A percentile compares a stretch with the other conserved stretches of the same genome.
Conservation (phyloP, 2,329 filamentous ascomycete species). For the Escovopsis weberi region DNA sequence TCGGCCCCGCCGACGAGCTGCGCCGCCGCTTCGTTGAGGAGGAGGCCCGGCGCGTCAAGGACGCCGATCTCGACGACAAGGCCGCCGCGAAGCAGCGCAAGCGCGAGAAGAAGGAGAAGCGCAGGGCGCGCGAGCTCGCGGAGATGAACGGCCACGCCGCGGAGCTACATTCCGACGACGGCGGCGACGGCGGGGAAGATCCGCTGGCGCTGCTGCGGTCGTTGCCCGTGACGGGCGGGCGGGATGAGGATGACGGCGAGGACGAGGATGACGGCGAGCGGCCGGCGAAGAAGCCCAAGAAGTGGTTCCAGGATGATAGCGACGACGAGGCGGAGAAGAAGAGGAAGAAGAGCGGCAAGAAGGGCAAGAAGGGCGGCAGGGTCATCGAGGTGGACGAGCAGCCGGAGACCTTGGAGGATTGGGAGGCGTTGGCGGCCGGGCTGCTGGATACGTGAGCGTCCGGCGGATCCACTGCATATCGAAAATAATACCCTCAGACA, state of each 20-base stretch:
- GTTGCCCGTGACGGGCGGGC: constrained; percentile 33
- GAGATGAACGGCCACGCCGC: constrained; percentile 12
- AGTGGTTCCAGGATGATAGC: constrained; percentile 62
- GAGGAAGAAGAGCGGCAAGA: constrained; percentile 24
- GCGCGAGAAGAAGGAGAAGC: constrained; percentile 59
- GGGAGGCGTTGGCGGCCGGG: constrained; percentile 62
- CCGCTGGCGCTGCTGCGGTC: constrained; percentile 44
- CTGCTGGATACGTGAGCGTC: constrained; percentile 38
- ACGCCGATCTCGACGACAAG: constrained; percentile 75
- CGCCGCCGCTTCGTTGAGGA: constrained; percentile 62
- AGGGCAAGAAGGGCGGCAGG: constrained; percentile 33
- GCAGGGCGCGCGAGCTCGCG: constrained; percentile 47
- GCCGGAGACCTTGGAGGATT: constrained; percentile 65
- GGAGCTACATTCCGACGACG: constrained; percentile 8
- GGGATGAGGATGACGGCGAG: constrained; percentile 12
- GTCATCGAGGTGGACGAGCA: constrained; percentile 50
- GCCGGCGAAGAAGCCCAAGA: constrained; percentile 49
- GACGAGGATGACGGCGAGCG: constrained; percentile 26
- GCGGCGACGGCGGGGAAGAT: constrained; percentile 29
- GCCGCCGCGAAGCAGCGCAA: constrained; percentile 62
- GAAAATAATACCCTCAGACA: not conserved
- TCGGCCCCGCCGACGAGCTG: constrained; percentile 64
- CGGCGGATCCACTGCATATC: too few relatives aligned
- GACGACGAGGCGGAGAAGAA: constrained; percentile 33
- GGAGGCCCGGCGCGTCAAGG: constrained; percentile 56